Evolutionary conservation across 2,329 filamentous ascomycete species (phyloP).

Genomic region (Fusarium sp.): DNA sequence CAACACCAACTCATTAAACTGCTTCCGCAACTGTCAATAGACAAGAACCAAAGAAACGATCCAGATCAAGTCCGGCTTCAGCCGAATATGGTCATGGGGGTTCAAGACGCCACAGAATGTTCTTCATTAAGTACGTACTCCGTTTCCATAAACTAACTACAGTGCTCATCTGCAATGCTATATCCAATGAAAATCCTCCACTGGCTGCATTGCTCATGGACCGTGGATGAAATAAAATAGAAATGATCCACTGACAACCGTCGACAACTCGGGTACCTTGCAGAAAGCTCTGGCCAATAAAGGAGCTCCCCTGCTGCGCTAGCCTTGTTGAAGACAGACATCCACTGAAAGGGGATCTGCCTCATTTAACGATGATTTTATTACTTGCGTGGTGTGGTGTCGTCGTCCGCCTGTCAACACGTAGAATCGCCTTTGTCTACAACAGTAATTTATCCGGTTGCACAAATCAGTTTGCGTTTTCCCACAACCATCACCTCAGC

Average conservation of each 20-base stretch:
- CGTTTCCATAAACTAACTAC: constrained; percentile 10
- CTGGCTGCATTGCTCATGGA: background rate
- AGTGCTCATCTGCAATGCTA: background rate
- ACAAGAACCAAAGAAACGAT: constrained; percentile 27
- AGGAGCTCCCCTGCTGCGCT: constrained; percentile 19
- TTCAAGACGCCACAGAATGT: constrained; percentile 30
- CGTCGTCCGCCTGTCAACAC: constrained; percentile 39
- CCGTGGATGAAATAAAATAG: constrained; percentile 8
- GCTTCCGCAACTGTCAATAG: constrained; percentile 19
- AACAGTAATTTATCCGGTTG: constrained; percentile 28
- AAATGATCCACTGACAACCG: constrained; percentile 28
- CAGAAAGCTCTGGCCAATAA: constrained; percentile 39
- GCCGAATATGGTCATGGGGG: constrained; percentile 32
- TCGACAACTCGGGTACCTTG: constrained; percentile 43
- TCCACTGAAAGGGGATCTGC: constrained; percentile 43
- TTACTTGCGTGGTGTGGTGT: constrained; percentile 32
- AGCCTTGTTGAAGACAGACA: constrained; percentile 23
- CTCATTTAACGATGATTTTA: constrained; percentile 46
- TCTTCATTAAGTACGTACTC: constrained; percentile 5
- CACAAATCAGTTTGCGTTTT: constrained; percentile 31
- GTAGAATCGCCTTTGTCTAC: constrained; percentile 18
- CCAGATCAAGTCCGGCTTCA: constrained; percentile 23
- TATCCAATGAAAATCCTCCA: too few relatives aligned
- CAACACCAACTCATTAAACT: constrained; percentile 23
- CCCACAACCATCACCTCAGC: constrained; percentile 3